Base-by-base conservation (phyloP, 306 rosid genomes). In the Trifolium dubium region DNA sequence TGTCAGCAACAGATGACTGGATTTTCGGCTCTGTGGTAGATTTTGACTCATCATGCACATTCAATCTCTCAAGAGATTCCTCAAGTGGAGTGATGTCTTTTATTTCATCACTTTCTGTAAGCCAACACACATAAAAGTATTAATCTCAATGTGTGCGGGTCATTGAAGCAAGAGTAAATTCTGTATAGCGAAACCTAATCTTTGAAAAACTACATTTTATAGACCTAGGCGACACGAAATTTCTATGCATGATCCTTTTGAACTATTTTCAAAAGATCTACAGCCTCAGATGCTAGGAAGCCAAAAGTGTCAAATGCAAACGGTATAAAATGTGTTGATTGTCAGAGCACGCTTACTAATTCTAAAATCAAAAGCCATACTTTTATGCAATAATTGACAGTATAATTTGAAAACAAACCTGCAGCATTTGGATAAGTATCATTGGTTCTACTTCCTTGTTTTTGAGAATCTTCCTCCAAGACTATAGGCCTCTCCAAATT, bases 31-130 rank as follows among this genome's bases (percentile, higher is more conserved):
- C 64, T 30, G 17, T 58, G 64, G 15, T 58, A 58, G 17, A 18
- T 58, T 58, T 58, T 12, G 67, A 37, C 41, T 55, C 34, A 19
- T 73, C 81, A 0, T 74, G 10, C 30, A 88, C 66, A 3, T 79
- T 80, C 92, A 86, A 78, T 78, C 51, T 79, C 9, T 56, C 84
- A 18, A 91, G 76, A 17, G 90, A 86, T 19, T 68, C 29, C 37
- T 69, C 71, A 37, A 85, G 60, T 7, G 80, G 69, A 6, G 65
- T 15, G 4, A 34, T 47, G 14, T 8, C 72, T 71, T 87, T 85
- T 40, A 34, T 11, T 73, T 82, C 92, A 44, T 62, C 82, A 23
- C 14, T 60, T 15, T 73, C 88, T 40, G 46, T 40, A 40, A 40
- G 46, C 46, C 46, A 40, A 44, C 50, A 44, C 55, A n/a, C 10